These are phyloP conservation scores for Pittosporum tobira DNA, from an alignment of 129 eudicot species.

Conservation along the genomic window DNA sequence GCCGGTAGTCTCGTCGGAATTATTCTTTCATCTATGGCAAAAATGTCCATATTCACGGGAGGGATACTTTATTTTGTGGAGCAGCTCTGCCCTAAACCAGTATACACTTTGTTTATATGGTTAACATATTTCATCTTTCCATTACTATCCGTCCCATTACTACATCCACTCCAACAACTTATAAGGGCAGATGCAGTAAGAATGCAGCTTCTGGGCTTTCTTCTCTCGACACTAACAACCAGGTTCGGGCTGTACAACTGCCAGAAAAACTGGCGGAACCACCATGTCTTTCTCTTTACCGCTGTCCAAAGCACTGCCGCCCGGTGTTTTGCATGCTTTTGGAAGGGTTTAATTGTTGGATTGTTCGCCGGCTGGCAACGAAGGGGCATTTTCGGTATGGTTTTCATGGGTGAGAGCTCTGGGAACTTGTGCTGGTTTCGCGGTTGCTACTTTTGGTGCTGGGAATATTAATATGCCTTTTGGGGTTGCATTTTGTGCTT, in stretches of 20 bases:
- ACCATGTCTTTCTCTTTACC: conserved; percentile 36
- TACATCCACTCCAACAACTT: conserved; percentile 48
- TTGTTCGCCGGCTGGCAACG: conserved; percentile 67
- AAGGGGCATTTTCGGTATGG: conserved; percentile 73
- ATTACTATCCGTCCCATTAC: conserved; percentile 40
- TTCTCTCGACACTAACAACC: conserved; percentile 39
- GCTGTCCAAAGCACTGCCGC: conserved; percentile 46
- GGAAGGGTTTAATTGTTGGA: conserved; percentile 64
- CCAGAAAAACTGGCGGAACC: conserved; percentile 26
- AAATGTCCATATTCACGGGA: conserved; percentile 63
- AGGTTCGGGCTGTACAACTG: conserved; percentile 65
- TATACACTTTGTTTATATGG: conserved; percentile 36
- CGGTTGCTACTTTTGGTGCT: conserved; percentile 38
- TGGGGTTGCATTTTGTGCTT: conserved; percentile 51
- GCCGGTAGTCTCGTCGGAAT: conserved; percentile 31
- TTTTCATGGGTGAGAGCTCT: conserved; percentile 62
- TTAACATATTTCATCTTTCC: conserved; percentile 55
- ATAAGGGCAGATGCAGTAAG: conserved; percentile 68
- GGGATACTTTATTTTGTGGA: conserved; percentile 48
- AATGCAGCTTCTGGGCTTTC: conserved; percentile 69
- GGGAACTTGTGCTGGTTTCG: conserved; percentile 66
- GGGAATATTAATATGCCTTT: conserved; percentile 43
- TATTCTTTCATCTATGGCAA: conserved; percentile 54
- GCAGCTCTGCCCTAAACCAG: conserved; percentile 32
- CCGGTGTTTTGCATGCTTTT: conserved; percentile 53